Base-by-base conservation (phyloP, 2,329 filamentous ascomycete genomes). In the Aspergillus viridinutans region DNA sequence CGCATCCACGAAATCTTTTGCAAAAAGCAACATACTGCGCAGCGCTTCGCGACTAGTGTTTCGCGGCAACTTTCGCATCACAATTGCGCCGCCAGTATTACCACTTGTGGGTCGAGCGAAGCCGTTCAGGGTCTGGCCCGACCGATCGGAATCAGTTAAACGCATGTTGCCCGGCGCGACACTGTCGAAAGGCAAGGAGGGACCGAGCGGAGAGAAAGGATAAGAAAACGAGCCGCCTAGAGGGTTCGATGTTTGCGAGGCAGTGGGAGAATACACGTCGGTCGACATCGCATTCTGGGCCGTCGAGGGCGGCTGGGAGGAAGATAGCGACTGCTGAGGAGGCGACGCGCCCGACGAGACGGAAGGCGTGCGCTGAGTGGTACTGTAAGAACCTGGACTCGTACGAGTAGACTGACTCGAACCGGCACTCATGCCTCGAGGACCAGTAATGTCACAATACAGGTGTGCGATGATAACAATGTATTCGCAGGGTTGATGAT, bases 11-110 rank as follows among this genome's bases (percentile, higher is more conserved):
- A 87, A 77, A 60, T 87, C 84, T 64, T 85, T 83, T 21, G 85
- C 83, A 64, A 88, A 87, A n/a, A 86, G 76, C 5, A 88, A 75
- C 77, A 88, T 85, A 68, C 82, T 85, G 61, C 81, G 80, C 55
- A 88, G 77, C 20, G 81, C 77, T 60, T 86, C 84, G 52, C 77
- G 72, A 65, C 80, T 83, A 47, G 81, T 86, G 67, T 80, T 85
- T 58, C 76, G 79, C 3, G 85, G 83, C 14, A 88, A 76, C 63
- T 81, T 83, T 66, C 83, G 83, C 74, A 88, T 78, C 55, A 84
- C 70, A 58, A 88, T 77, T 49, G 76, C 72, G 49, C 74, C 70
- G 52, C 68, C 69, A 21, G 65, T 70, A 47, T 70, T 64, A 52
- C 64, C 67, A 40, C 65, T 69, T 48, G 56, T 61, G n/a, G 63